Evolutionary conservation across 768 basidiomycete genomes (phyloP), one percentile per base, ranked within the genome.

Genomic region (Phallus indusiatus): DNA sequence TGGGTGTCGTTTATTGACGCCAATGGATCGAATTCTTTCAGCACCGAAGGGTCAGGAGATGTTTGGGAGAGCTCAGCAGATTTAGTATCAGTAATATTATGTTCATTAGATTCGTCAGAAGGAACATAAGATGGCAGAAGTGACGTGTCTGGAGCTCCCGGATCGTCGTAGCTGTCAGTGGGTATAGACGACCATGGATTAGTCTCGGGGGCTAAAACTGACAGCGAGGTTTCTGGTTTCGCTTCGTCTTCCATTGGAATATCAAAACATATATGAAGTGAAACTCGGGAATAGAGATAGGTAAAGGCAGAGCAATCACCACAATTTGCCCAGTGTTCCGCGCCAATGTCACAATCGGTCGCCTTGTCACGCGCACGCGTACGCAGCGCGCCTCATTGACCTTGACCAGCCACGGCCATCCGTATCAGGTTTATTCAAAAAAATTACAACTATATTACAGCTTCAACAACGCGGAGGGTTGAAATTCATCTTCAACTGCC

Each of bases 11-110:
- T 70, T 58, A 84, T 81, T 35, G 72, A 66, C 62, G 74, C 81
- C 21, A 88, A 71, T 16, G 86, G 86, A 70, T 90, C 86, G 67
- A 90, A 88, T 66, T 86, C 80, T 36, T 71, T 74, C 54, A 88
- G 70, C 3, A 85, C 71, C n/a, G 49, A 50, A 12, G 56, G 12
- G 37, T 59, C 49, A 37, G 24, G 12, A 20, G 21, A 33, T 33
- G 47, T 16, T 47, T 21, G 9, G 18, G 49, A 33, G 47, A 14
- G 53, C 28, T 28, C 14, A 54, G n/a, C 12, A 3, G 7, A 5
- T 35, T 28, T n/a, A 11, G 16, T 14, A 36, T 56, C 20, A 22
- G 46, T 46, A 3, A 53, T 34, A 16, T 14, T 33, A 18, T 21
- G 11, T 9, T 28, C 49, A 14, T 52, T 5, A 28, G 34, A 5